Percentiles rank a stretch among this genome's conserved stretches.
These are phyloP conservation scores for Podaxis pistillaris DNA, from an alignment of 768 basidiomycete genomes.

Conservation along the genomic window DNA sequence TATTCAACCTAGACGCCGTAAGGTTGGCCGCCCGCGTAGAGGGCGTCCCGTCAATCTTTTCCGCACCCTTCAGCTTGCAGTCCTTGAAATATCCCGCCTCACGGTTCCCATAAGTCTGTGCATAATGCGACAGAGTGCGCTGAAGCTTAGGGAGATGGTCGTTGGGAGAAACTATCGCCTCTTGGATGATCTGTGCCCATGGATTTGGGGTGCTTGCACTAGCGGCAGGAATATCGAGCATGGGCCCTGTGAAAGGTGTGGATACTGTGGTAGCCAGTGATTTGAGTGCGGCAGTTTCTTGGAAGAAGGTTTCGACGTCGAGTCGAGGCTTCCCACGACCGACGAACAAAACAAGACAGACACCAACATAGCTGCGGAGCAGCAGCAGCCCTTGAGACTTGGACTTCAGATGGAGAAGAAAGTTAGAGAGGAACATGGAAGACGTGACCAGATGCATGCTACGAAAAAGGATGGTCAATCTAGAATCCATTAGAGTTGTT, in stretches of 20 bases:
- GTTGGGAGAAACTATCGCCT: constrained; percentile 53
- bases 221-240: constrained; percentile 27
- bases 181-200: constrained; percentile 57
- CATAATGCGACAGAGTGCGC: constrained; percentile 33
- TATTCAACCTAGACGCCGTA: constrained; percentile 34
- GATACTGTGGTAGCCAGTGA: constrained; percentile 6
- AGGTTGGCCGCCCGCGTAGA: constrained; percentile 55
- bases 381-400: constrained; percentile 47
- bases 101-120: constrained; percentile 12
- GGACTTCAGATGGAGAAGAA: constrained; percentile 38
- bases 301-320: constrained; percentile 50
- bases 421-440: constrained; percentile 55
- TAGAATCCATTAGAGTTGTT: background rate
- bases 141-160: constrained; percentile 45
- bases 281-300: constrained; percentile 7
- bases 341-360: constrained; percentile 53
- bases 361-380: constrained; percentile 55
- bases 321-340: constrained; percentile 53
- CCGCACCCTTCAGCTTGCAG: constrained; percentile 43
- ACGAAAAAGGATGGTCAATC: background rate
- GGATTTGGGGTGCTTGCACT: constrained; percentile 45
- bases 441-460: constrained; percentile 75
- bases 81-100: constrained; percentile 14
- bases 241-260: constrained; percentile 22
- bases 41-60: constrained; percentile 52